Evolutionary conservation across 2,329 filamentous ascomycete species (phyloP).

Genomic region (Zymoseptoria brevis): DNA sequence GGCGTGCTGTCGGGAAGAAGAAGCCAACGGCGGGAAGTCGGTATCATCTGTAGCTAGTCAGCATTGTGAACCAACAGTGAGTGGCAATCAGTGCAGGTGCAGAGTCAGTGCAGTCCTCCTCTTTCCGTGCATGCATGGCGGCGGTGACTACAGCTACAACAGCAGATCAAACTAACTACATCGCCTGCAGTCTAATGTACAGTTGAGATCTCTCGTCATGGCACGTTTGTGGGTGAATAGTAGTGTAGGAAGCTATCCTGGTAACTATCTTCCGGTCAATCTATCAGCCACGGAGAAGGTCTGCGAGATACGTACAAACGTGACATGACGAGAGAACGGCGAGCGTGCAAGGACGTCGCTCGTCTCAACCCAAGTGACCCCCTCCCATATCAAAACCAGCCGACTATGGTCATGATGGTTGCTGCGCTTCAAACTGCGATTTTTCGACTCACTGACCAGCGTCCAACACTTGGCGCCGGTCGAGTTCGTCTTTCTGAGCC

Average conservation of each 20-base stretch:
- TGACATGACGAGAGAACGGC: slow-evolving; percentile 20
- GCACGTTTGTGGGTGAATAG: slow-evolving; percentile 11
- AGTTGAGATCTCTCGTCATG: slow-evolving; percentile 19
- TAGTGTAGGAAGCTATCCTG: slow-evolving; percentile 15
- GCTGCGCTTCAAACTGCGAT: slow-evolving; percentile 15
- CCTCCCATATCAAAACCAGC: slow-evolving; percentile 7
- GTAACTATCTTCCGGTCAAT: slow-evolving; percentile 29
- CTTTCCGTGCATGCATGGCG: slow-evolving; percentile 18
- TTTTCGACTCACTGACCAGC: slow-evolving; percentile 17
- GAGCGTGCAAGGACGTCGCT: slow-evolving; percentile 10
- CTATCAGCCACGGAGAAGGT: slow-evolving; percentile 27
- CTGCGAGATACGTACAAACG: slow-evolving; percentile 29
- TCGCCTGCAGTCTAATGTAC: slow-evolving; percentile 11
- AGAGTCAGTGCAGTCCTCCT: slow-evolving; percentile 9
- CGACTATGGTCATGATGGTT: slow-evolving; percentile 12
- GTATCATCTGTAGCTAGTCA: slow-evolving; percentile 21
- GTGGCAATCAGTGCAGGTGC: not conserved
- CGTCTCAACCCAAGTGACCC: slow-evolving; percentile 4
- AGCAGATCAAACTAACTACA: slow-evolving; percentile 8
- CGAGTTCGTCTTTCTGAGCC: slow-evolving; percentile 15
- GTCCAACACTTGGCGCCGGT: slow-evolving; percentile 25
- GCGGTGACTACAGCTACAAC: slow-evolving; percentile 6
- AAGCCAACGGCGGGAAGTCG: slow-evolving; percentile 22
- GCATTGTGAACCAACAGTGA: slow-evolving; percentile 2
- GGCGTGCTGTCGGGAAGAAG: slow-evolving; percentile 20